These are phyloP conservation scores for Ceratopteris richardii DNA, from an alignment of 75 land plant genomes.

Conservation along the genomic window DNA sequence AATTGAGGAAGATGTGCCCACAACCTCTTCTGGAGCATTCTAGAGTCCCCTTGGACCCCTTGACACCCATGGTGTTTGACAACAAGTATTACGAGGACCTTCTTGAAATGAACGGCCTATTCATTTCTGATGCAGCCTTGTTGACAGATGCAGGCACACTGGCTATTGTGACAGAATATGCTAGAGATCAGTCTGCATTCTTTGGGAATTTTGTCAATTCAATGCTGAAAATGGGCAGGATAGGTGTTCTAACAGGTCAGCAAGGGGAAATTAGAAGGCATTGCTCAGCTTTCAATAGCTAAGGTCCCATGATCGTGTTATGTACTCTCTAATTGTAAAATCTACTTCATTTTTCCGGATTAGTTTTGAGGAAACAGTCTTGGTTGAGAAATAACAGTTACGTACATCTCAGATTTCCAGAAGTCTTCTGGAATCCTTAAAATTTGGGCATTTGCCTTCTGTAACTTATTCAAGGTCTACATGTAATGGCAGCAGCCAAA, in stretches of 20 bases:
- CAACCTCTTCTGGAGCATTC: background rate
- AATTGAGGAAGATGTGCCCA: background rate
- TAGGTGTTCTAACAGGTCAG: slow-evolving; percentile 42
- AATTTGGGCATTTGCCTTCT: too few relatives aligned
- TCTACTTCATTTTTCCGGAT: too few relatives aligned
- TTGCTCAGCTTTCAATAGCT: slow-evolving; percentile 34
- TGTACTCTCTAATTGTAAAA: too few relatives aligned
- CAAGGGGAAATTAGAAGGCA: slow-evolving; percentile 46
- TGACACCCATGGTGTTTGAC: slow-evolving; percentile 43
- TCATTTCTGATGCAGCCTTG: slow-evolving; percentile 47
- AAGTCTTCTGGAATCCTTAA: too few relatives aligned
- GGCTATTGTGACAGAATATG: slow-evolving; percentile 19
- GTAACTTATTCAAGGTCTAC: too few relatives aligned
- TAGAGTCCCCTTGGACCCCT: slow-evolving; percentile 46
- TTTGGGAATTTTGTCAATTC: slow-evolving; percentile 41
- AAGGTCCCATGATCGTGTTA: too few relatives aligned
- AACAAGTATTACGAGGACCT: slow-evolving; percentile 33
- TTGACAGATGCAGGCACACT: slow-evolving; percentile 17
- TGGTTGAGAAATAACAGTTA: too few relatives aligned
- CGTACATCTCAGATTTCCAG: too few relatives aligned
- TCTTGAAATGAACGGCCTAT: slow-evolving; percentile 40
- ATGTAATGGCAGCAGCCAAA: too few relatives aligned
- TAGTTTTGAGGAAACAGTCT: too few relatives aligned
- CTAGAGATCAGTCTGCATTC: slow-evolving; percentile 20
- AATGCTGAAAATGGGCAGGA: slow-evolving; percentile 69